Base-by-base conservation (phyloP, 176 grass and related monocot genomes). In the Musa acuminata region DNA sequence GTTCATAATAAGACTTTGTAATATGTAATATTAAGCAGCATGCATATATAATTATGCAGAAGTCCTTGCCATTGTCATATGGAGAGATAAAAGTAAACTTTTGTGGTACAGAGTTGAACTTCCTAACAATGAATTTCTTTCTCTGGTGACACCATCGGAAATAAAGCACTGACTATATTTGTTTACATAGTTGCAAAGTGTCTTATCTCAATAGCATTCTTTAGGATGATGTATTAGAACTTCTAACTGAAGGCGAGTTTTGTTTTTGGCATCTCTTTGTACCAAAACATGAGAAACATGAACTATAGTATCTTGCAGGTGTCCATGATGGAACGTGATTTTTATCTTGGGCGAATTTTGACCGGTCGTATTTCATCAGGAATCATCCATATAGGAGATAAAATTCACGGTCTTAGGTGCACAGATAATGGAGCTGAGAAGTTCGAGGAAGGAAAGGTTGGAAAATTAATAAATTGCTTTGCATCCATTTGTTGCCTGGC, bases 291-390 rank as follows among this genome's bases (percentile, higher is more conserved):
- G 19, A 74, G 73, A 75, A 48, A 62, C 62, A 74, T 81, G 60
- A 86, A 72, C 72, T 62, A 76, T 55, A 51, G 35, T 84, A 29
- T 51, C 78, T 63, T 64, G 78, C 86, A 99, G 95, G 88, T 99
- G 76, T 99, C 95, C 13, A 99, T 99, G 95, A 99, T 99, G 95
- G 95, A 99, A 69, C 85, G 86, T 14, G 95, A 99, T 89, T 99
- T 91, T 87, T 99, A 99, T 85, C 88, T 99, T 73, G 95, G 95
- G 64, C 75, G 95, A 76, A 93, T 99, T 87, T 89, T 99, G 72
- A 99, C 90, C 27, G 95, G 95, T 49, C 91, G 95, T 65, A 87
- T 99, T 83, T 87, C 74, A 58, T 89, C 90, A 62, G 95, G 95
- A 75, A 49, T 77, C 77, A 75, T 98, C 58, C 88, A 76, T 74